Base-by-base conservation (phyloP, 352 stramenopile species). In the Pythium insidiosum region DNA sequence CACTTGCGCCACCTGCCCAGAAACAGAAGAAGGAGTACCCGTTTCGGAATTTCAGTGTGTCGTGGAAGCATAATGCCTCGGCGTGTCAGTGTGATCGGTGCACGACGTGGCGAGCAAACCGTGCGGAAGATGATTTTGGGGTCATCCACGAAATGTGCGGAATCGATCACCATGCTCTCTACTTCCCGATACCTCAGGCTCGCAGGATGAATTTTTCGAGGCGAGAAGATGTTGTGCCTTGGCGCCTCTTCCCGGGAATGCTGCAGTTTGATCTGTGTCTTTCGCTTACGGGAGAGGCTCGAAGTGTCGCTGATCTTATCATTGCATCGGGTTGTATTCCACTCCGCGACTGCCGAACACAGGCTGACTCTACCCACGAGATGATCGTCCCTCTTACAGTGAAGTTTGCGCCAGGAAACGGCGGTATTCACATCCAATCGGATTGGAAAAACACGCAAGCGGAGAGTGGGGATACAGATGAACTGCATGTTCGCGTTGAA, bases 151-250 rank as follows among this genome's bases (percentile, higher is more conserved):
- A 58, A 9, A 34, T 47, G 5, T 86, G 67, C 36, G 79, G 77
- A 15, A 55, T 92, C 13, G 80, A 93, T 57, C 76, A 89, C 29
- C 75, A 93, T 36, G 74, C 80, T n/a, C 84, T 73, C 44, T 89
- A 82, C 31, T 93, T 89, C 41, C 80, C 77, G 15, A 62, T 93
- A 13, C 77, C 77, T 5, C 80, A 90, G 58, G 72, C 77, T 5
- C 72, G 61, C 35, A 69, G 76, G 12, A 87, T 85, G 54, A 88
- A 82, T 48, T 88, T 84, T 41, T 77, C 76, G 13, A 74, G 78
- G 3, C 74, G 75, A 30, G 66, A 84, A 26, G 74, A 89, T 58
- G 57, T 93, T 16, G 80, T 79, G 15, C 68, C 77, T 9, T 93
- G 80, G 80, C 70, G 68, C 25, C 55, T 70, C 21, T 88, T 88